phyloP scores from a whole-genome alignment of 345 rosid species.

The Murraya koenigii region DNA sequence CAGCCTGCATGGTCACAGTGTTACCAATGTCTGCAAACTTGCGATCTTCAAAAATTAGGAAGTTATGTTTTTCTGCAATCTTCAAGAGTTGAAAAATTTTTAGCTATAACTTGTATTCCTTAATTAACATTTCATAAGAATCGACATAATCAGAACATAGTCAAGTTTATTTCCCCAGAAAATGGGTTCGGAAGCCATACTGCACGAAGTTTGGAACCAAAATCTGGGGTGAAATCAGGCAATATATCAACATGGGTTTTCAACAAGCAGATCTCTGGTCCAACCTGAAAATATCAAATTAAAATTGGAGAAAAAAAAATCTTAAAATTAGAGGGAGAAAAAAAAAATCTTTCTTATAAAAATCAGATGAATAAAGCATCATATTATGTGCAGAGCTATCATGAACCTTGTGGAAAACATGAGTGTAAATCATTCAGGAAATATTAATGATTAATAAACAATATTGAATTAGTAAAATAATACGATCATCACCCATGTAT shows the following conservation, averaged over 20 bases:
- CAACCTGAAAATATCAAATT: conserved; percentile 54
- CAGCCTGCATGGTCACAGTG: conserved; percentile 98
- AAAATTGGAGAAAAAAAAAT: not conserved
- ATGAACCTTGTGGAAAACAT: not conserved
- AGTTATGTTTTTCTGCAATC: conserved; percentile 90
- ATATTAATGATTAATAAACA: no score
- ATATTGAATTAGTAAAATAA: not conserved
- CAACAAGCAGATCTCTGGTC: conserved; percentile 90
- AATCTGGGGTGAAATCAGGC: conserved; percentile 89
- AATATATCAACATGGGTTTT: conserved; percentile 97
- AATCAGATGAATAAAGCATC: not conserved
- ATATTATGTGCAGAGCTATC: not conserved
- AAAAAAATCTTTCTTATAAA: not conserved
- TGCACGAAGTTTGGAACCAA: conserved; percentile 80
- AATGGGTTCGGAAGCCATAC: conserved; percentile 34
- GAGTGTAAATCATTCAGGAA: not conserved
- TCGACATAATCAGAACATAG: not conserved
- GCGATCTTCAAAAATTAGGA: conserved; percentile 92
- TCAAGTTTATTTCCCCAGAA: not conserved
- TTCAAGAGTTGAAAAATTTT: conserved; percentile 12
- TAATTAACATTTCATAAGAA: not conserved
- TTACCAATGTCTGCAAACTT: conserved; percentile 99
- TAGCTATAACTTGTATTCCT: not conserved
- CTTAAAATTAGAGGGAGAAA: not conserved
- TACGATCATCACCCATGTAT: not conserved